Evolutionary conservation across 139 green algal genomes (phyloP).

Genomic region (Tetraselmis striata): DNA sequence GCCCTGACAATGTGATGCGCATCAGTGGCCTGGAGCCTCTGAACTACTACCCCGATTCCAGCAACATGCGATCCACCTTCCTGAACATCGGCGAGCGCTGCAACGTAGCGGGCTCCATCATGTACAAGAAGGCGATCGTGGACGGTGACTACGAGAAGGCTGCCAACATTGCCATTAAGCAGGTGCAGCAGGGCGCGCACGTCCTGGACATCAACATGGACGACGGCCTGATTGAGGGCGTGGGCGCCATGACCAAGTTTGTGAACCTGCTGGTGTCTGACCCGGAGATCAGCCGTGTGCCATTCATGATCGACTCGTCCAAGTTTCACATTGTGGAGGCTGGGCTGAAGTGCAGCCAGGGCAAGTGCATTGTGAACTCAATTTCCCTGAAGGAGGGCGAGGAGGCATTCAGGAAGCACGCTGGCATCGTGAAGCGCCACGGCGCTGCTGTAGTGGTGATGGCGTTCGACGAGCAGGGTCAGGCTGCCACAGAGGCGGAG

Average conservation of each 20-base stretch:
- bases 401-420: slow-evolving; percentile 81
- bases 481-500: slow-evolving; percentile 33
- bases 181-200: slow-evolving; percentile 78
- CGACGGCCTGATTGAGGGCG: slow-evolving; percentile 92
- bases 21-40: slow-evolving; percentile 90
- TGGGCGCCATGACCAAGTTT: slow-evolving; percentile 84
- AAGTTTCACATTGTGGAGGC: slow-evolving; percentile 98
- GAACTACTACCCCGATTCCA: slow-evolving; percentile 75
- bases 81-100: slow-evolving; percentile 94
- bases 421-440: slow-evolving; percentile 73
- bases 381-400: slow-evolving; percentile 98
- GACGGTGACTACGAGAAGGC: slow-evolving; percentile 93
- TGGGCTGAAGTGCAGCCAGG: slow-evolving; percentile 91
- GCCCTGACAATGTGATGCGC: slow-evolving; percentile 70
- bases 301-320: slow-evolving; percentile 98
- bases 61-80: slow-evolving; percentile 82
- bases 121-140: slow-evolving; percentile 97
- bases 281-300: slow-evolving; percentile 86
- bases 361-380: slow-evolving; percentile 98
- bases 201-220: slow-evolving; percentile 99
- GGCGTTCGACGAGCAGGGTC: slow-evolving; percentile 95
- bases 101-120: slow-evolving; percentile 90
- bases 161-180: slow-evolving; percentile 79
- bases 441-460: slow-evolving; percentile 96
- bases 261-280: slow-evolving; percentile 96